Percentiles rank a stretch among this genome's conserved stretches.
Evolutionary conservation across 1,139 yeast genomes (phyloP).

Genomic region (Kodamaea fungicola): DNA sequence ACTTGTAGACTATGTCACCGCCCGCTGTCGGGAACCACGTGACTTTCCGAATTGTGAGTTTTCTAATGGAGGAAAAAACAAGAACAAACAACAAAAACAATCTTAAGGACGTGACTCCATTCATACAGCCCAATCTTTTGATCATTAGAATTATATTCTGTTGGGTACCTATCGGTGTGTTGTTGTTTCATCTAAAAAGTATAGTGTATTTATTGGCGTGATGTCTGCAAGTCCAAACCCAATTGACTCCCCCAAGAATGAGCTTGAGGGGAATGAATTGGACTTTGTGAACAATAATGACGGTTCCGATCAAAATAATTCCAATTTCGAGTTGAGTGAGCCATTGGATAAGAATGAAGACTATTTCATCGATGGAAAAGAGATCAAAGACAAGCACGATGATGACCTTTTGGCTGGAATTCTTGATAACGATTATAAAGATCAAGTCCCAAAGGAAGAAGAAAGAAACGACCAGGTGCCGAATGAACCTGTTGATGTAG

Average conservation of each 20-base stretch:
- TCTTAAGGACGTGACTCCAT: too few species aligned
- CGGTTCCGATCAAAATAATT: background rate
- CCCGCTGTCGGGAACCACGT: background rate
- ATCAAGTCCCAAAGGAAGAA: slow-evolving; percentile 1
- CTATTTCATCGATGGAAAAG: background rate
- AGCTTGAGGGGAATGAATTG: background rate
- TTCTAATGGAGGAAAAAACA: background rate
- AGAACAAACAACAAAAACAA: background rate
- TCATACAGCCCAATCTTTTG: too few species aligned
- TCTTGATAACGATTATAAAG: slow-evolving; percentile 2
- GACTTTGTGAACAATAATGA: background rate
- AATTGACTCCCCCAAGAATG: slow-evolving; percentile 3
- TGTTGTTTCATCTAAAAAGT: too few species aligned
- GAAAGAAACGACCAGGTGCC: background rate
- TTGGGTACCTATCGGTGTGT: too few species aligned
- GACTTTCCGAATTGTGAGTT: background rate
- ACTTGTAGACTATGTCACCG: too few species aligned
- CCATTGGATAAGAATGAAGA: background rate
- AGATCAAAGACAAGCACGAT: background rate
- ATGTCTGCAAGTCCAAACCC: slow-evolving; percentile 4
- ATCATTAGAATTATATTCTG: too few species aligned
- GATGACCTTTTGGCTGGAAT: slow-evolving; percentile 7
- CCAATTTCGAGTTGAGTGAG: background rate
- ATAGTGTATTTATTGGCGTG: background rate
- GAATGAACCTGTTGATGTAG: background rate